phyloP scores from a whole-genome alignment of 208 protist genomes.

The Strigomonas galati region DNA sequence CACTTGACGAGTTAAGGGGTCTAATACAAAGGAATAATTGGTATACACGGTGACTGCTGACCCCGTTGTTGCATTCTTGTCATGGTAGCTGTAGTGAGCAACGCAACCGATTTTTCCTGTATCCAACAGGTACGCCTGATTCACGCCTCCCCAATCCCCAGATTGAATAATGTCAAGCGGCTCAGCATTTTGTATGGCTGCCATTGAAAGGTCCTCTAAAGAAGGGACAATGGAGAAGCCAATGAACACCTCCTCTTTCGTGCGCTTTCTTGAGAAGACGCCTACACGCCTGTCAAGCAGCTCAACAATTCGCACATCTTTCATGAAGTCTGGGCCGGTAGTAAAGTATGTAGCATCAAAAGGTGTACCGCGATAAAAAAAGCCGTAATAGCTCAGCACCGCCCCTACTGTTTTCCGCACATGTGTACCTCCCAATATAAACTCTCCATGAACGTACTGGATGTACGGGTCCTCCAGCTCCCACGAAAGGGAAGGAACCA shows the following conservation, averaged over 20 bases:
- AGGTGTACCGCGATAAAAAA: conserved; percentile 44
- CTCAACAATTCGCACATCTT: conserved; percentile 1
- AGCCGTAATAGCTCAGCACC: conserved; percentile 43
- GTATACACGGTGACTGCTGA: conserved; percentile 51
- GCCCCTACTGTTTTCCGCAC: conserved; percentile 43
- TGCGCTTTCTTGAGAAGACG: conserved; percentile 59
- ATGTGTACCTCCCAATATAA: conserved; percentile 50
- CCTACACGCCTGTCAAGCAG: conserved; percentile 43
- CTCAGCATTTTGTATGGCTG: conserved; percentile 40
- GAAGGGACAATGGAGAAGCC: conserved; percentile 57
- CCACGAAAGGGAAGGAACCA: conserved; percentile 31
- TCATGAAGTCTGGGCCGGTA: not conserved
- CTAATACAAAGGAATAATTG: conserved; percentile 63
- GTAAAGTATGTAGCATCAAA: not conserved
- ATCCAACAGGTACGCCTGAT: conserved; percentile 60
- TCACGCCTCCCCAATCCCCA: conserved; percentile 58
- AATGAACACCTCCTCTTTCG: conserved; percentile 44
- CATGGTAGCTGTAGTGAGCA: conserved; percentile 66
- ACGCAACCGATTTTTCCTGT: conserved; percentile 61
- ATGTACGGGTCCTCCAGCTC: conserved; percentile 54
- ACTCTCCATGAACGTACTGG: conserved; percentile 33
- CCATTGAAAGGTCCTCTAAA: conserved; percentile 40
- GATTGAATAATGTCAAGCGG: conserved; percentile 54
- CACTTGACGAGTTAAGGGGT: conserved; percentile 37
- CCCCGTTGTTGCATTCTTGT: conserved; percentile 27